Evolutionary conservation across 2,329 filamentous ascomycete species (phyloP).

Genomic region (Trichoderma koningii): DNA sequence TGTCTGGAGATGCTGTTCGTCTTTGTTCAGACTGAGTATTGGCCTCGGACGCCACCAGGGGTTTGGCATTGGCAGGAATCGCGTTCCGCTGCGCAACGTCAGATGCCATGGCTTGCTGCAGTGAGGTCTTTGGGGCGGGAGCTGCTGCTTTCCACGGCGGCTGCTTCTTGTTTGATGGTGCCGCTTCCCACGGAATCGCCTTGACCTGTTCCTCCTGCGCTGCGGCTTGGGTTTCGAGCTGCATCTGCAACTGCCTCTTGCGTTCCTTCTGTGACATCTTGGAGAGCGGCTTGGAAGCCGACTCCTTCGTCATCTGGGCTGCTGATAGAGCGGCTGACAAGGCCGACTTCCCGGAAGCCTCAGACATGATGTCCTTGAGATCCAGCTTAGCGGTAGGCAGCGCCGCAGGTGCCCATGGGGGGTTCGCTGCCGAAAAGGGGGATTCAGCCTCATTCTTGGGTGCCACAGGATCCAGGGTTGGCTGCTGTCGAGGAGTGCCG

Average conservation of each 20-base stretch:
- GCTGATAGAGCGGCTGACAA: slow-evolving; percentile 58
- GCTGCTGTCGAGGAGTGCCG: slow-evolving; percentile 25
- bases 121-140: slow-evolving; percentile 50
- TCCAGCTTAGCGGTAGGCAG: slow-evolving; percentile 67
- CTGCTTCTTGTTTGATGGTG: slow-evolving; percentile 42
- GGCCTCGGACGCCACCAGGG: slow-evolving; percentile 48
- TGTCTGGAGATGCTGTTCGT: slow-evolving; percentile 62
- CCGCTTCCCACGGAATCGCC: slow-evolving; percentile 50
- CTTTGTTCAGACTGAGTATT: slow-evolving; percentile 44
- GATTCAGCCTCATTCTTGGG: background rate
- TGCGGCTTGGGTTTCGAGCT: slow-evolving; percentile 51
- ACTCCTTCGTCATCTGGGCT: slow-evolving; percentile 48
- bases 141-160: slow-evolving; percentile 69
- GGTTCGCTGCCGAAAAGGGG: slow-evolving; percentile 34
- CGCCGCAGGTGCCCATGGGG: slow-evolving; percentile 53
- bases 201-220: slow-evolving; percentile 39
- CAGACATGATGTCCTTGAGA: slow-evolving; percentile 74
- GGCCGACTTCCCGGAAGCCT: slow-evolving; percentile 55
- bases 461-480: background rate
- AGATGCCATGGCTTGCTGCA: slow-evolving; percentile 51
- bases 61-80: slow-evolving; percentile 43
- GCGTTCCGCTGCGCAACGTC: slow-evolving; percentile 36
- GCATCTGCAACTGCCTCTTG: slow-evolving; percentile 76
- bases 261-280: slow-evolving; percentile 92
- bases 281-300: slow-evolving; percentile 43